These are phyloP conservation scores for Lepidium didymum DNA, from an alignment of 345 rosid species.

Conservation along the genomic window DNA sequence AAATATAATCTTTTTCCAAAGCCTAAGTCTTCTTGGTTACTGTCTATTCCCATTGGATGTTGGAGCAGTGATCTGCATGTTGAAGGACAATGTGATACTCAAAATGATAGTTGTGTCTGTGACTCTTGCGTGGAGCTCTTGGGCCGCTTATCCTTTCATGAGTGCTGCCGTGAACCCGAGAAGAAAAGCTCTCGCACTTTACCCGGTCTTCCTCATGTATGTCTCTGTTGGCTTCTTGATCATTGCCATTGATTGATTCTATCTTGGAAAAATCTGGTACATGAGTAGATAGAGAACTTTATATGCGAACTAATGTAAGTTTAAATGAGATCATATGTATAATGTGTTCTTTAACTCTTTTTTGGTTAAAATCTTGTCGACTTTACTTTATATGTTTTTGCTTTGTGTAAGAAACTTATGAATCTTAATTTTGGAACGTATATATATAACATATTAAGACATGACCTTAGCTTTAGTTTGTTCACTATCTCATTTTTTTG, in stretches of 20 bases:
- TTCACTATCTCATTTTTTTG: background rate
- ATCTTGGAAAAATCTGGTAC: slow-evolving; percentile 1
- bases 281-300: slow-evolving; percentile 23
- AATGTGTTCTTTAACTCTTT: slow-evolving; percentile 2
- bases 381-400: background rate
- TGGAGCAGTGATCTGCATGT: slow-evolving; percentile 74
- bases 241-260: slow-evolving; percentile 62
- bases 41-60: slow-evolving; percentile 83
- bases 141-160: slow-evolving; percentile 98
- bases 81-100: slow-evolving; percentile 68
- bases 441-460: background rate
- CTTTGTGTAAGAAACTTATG: background rate
- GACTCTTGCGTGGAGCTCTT: slow-evolving; percentile 85
- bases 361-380: background rate
- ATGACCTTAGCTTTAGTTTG: background rate
- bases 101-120: slow-evolving; percentile 63
- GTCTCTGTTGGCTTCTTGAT: slow-evolving; percentile 94
- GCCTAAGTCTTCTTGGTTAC: slow-evolving; percentile 74
- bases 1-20: slow-evolving; percentile 84
- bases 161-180: slow-evolving; percentile 83
- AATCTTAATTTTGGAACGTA: background rate
- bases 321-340: slow-evolving; percentile 23
- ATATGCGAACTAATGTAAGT: slow-evolving; percentile 3
- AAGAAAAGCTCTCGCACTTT: slow-evolving; percentile 82
- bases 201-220: slow-evolving; percentile 94